Percentiles rank a stretch among this genome's conserved stretches.
These are phyloP conservation scores for Rhodotorula mucilaginosa DNA, from an alignment of 1,284 basidiomycete genomes.

Conservation along the genomic window DNA sequence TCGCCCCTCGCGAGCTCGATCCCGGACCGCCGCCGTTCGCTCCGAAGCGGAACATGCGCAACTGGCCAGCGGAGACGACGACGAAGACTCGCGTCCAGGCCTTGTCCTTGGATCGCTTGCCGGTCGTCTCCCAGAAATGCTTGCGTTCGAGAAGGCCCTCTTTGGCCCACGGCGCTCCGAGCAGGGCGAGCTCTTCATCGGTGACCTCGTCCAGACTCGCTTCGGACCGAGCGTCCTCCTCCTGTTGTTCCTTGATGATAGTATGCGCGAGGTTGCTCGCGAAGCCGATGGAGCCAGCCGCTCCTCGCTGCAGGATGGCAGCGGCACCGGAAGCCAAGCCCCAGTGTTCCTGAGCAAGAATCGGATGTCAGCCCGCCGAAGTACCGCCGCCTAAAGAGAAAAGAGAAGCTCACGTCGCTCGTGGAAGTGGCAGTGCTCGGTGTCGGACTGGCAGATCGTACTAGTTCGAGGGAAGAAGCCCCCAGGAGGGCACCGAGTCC, in stretches of 20 bases:
- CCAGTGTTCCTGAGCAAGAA: conserved; percentile 28
- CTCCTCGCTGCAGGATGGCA: conserved; percentile 27
- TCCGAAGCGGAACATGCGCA: conserved; percentile 75
- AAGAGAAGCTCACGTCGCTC: conserved; percentile 62
- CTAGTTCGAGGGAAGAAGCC: conserved; percentile 32
- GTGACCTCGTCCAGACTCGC: conserved; percentile 67
- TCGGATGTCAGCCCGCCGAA: not conserved
- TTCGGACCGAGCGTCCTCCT: conserved; percentile 53
- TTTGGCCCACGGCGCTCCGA: conserved; percentile 97
- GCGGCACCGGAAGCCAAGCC: conserved; percentile 24
- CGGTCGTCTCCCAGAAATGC: conserved; percentile 82
- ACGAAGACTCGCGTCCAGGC: conserved; percentile 77
- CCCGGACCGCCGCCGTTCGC: conserved; percentile 20
- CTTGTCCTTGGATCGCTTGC: conserved; percentile 55
- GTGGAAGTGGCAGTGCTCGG: conserved; percentile 81
- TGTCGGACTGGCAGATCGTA: conserved; percentile 63
- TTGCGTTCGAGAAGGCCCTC: conserved; percentile 93
- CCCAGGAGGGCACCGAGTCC: conserved; percentile 43
- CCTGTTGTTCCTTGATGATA: conserved; percentile 89
- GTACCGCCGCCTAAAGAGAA: too few relatives aligned
- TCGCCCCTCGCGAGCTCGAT: conserved; percentile 44
- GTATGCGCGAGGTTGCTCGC: conserved; percentile 92
- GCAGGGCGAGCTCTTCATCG: conserved; percentile 88
- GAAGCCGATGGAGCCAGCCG: conserved; percentile 61
- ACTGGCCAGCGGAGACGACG: conserved; percentile 86